These are phyloP conservation scores for Emmonsiellopsis sp. DNA, from an alignment of 2,329 filamentous ascomycete genomes.

Conservation along the genomic window DNA sequence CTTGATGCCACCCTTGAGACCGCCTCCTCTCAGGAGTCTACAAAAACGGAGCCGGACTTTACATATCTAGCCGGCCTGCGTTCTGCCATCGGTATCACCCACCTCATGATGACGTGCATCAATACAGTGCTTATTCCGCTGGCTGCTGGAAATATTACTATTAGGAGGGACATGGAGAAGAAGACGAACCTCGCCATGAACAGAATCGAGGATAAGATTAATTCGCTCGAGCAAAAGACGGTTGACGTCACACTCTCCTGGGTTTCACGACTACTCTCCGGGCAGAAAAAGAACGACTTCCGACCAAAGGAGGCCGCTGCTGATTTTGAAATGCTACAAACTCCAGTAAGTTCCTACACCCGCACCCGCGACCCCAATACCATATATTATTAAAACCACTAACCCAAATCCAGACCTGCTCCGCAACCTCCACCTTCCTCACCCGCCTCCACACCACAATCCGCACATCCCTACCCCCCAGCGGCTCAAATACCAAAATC, in stretches of 20 bases:
- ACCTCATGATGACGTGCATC: conserved; percentile 88
- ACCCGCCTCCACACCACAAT: conserved; percentile 55
- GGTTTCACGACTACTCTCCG: conserved; percentile 60
- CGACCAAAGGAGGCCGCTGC: conserved; percentile 68
- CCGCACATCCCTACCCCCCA: conserved; percentile 51
- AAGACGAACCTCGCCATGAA: conserved; percentile 64
- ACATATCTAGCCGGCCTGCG: conserved; percentile 71
- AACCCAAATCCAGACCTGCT: conserved; percentile 52
- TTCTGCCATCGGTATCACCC: conserved; percentile 77
- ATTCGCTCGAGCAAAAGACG: conserved; percentile 58
- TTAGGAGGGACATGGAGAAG: conserved; percentile 81
- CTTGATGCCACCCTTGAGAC: conserved; percentile 64
- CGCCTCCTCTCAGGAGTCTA: conserved; percentile 65
- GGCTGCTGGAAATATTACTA: conserved; percentile 80
- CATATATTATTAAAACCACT: neutral
- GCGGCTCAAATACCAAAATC: conserved; percentile 68
- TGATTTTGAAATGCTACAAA: conserved; percentile 66
- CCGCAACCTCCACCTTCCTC: conserved; percentile 72
- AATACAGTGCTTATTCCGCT: conserved; percentile 83
- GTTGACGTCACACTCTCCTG: conserved; percentile 68
- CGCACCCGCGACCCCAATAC: no score
- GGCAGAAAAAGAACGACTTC: conserved; percentile 84
- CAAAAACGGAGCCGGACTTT: conserved; percentile 79
- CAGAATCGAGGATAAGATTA: conserved; percentile 77
- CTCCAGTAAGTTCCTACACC: conserved; percentile 39